A percentile compares a stretch with the other conserved stretches of the same genome.
Conservation (phyloP, 371 early-diverging fungal genomes). For the Lichtheimia ramosa region DNA sequence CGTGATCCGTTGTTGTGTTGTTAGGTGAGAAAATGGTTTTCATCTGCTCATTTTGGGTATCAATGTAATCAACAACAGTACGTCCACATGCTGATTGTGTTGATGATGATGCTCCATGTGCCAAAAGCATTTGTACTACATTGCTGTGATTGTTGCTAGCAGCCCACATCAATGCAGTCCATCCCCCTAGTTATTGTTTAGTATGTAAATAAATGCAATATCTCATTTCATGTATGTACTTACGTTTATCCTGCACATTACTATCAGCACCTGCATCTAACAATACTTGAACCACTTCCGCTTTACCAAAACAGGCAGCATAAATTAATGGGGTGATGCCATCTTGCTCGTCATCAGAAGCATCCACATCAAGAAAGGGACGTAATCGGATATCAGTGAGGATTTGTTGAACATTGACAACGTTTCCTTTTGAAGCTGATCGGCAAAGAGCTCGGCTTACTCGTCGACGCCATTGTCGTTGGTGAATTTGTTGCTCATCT, state of each 20-base stretch:
- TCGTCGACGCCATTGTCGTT: conserved; percentile 16
- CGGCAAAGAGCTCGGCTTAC: conserved; percentile 44
- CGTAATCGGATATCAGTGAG: conserved; percentile 50
- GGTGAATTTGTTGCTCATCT: conserved; percentile 14
- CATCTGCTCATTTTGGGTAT: conserved; percentile 56
- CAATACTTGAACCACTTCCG: conserved; percentile 59
- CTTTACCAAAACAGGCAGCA: conserved; percentile 83
- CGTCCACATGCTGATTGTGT: conserved; percentile 71
- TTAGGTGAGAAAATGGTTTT: conserved; percentile 37
- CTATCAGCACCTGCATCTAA: conserved; percentile 71
- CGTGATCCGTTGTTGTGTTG: not conserved
- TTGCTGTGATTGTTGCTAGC: conserved; percentile 79
- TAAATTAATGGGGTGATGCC: conserved; percentile 80
- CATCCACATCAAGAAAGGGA: conserved; percentile 72
- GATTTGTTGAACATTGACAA: conserved; percentile 81
- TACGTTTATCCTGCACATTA: conserved; percentile 73
- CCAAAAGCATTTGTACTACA: conserved; percentile 73
- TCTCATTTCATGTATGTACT: conserved; percentile 13
- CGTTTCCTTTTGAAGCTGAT: conserved; percentile 81
- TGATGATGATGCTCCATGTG: conserved; percentile 72
- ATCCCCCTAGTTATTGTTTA: conserved; percentile 64
- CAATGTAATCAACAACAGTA: conserved; percentile 75
- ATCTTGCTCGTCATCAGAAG: conserved; percentile 64
- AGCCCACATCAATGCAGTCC: conserved; percentile 96
- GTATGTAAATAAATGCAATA: not conserved